A percentile compares a stretch with the other conserved stretches of the same genome.
Conservation (phyloP, 2,329 filamentous ascomycete species). For the Blastomyces gilchristii region DNA sequence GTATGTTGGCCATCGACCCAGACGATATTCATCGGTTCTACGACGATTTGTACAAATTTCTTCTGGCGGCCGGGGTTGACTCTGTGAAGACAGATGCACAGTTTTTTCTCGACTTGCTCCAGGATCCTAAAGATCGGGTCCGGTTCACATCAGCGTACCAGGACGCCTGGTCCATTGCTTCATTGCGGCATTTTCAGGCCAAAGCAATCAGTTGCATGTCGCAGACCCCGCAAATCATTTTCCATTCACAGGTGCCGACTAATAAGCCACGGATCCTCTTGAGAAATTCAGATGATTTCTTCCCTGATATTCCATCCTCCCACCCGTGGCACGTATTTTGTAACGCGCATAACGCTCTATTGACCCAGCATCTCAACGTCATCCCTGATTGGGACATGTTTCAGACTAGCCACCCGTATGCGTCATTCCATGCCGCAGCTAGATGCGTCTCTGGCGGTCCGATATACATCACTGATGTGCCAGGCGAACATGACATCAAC, state of each 20-base stretch:
- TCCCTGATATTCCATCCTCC: slow-evolving; percentile 66
- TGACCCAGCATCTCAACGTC: slow-evolving; percentile 76
- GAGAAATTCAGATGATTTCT: slow-evolving; percentile 85
- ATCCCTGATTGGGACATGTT: slow-evolving; percentile 79
- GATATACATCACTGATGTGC: slow-evolving; percentile 86
- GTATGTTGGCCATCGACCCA: slow-evolving; percentile 62
- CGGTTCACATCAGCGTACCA: slow-evolving; percentile 66
- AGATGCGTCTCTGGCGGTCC: slow-evolving; percentile 84
- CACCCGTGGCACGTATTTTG: slow-evolving; percentile 94
- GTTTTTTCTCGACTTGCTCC: slow-evolving; percentile 71
- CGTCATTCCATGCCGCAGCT: slow-evolving; percentile 78
- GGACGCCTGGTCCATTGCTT: slow-evolving; percentile 73
- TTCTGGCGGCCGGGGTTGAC: slow-evolving; percentile 63
- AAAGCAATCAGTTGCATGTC: slow-evolving; percentile 92
- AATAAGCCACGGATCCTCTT: slow-evolving; percentile 63
- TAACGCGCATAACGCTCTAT: slow-evolving; percentile 78
- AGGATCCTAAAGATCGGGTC: slow-evolving; percentile 57
- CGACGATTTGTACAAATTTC: slow-evolving; percentile 80
- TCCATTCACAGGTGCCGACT: slow-evolving; percentile 69
- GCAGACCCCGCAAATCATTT: slow-evolving; percentile 73
- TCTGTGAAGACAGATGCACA: slow-evolving; percentile 90
- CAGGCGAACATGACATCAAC: slow-evolving; percentile 65
- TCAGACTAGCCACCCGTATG: slow-evolving; percentile 58
- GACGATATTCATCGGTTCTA: slow-evolving; percentile 70
- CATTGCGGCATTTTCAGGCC: slow-evolving; percentile 65